Base-by-base conservation (phyloP, 306 rosid species). In the Trifolium repens region DNA sequence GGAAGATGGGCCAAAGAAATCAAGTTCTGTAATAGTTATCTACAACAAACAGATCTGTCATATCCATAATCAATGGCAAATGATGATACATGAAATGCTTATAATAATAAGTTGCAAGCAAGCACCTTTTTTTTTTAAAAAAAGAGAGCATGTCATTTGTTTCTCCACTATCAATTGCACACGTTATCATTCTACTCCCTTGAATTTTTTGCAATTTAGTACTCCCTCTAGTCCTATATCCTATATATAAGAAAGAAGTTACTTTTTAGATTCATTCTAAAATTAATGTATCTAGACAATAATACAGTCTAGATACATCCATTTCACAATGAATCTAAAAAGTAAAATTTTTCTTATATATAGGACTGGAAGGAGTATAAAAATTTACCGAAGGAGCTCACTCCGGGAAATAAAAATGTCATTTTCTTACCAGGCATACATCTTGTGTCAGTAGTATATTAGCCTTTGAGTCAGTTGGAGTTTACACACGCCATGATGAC, bases 401-500 rank as follows among this genome's bases (percentile, higher is more conserved):
- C 17, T 24, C 37, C 37, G 13, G 37, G 71, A 17, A 66, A 24
- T 24, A 19, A 65, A 66, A 7, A 22, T 65, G 47, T 17, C 32
- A 10, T 9, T 40, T 39, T 65, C 22, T 44, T 74, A 60, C 34
- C 24, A 30, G 34, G 34, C 34, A 30, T 80, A 42, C 67, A 60
- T 27, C 47, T 39, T 37, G 67, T 49, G 34, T 47, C 11, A 24
- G 35, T 35, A 24, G 49, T 43, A 52, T 50, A 61, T 69, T 53
- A 62, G 69, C 57, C 24, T 30, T 75, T 68, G 60, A 64, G 61
- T 26, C 27, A 64, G 49, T 76, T 71, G 74, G 57, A 19, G 42
- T 55, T 52, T 46, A 65, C 19, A 58, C 42, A 39, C 46, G 9
- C 61, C 79, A 67, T 27, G 46, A 71, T 13, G 65, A 37, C 58